Conservation (phyloP, 176 grass and related monocot genomes). For the Lolium rigidum region DNA sequence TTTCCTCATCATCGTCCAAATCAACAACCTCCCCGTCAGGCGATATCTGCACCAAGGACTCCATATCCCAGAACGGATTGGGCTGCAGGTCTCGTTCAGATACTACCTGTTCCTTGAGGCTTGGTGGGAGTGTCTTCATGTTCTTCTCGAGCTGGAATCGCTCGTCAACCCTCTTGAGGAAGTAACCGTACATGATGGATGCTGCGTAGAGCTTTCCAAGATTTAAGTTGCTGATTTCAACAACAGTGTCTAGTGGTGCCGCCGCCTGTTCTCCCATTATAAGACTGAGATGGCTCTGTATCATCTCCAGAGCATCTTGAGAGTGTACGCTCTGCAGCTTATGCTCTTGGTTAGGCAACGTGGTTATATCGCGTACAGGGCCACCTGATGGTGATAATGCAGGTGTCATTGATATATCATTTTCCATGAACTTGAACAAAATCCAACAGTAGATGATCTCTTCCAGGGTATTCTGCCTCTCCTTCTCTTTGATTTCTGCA, state of each 20-base stretch:
- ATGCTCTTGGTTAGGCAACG: constrained; percentile 72
- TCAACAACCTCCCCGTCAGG: constrained; percentile 58
- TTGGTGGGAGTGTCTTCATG: constrained; percentile 79
- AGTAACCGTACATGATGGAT: constrained; percentile 98
- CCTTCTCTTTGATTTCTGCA: constrained; percentile 96
- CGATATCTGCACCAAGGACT: constrained; percentile 82
- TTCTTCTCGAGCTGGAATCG: constrained; percentile 92
- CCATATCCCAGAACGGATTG: constrained; percentile 92
- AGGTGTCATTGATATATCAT: constrained; percentile 78
- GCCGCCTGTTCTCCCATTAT: constrained; percentile 85
- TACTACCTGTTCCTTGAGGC: constrained; percentile 61
- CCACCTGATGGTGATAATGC: constrained; percentile 53
- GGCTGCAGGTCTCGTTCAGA: constrained; percentile 68
- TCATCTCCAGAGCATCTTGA: constrained; percentile 85
- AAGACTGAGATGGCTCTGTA: constrained; percentile 80
- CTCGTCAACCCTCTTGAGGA: constrained; percentile 95
- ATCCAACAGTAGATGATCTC: constrained; percentile 95
- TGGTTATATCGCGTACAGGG: constrained; percentile 61
- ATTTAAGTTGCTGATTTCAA: constrained; percentile 95
- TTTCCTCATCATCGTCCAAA: constrained; percentile 50
- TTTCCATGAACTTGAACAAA: constrained; percentile 88
- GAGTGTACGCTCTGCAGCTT: constrained; percentile 87
- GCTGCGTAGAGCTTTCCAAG: constrained; percentile 98
- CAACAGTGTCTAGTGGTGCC: constrained; percentile 61
- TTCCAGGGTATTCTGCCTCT: constrained; percentile 75